Evolutionary conservation across 441 rosid species (phyloP).

Genomic region (Eutrema salsugineum): DNA sequence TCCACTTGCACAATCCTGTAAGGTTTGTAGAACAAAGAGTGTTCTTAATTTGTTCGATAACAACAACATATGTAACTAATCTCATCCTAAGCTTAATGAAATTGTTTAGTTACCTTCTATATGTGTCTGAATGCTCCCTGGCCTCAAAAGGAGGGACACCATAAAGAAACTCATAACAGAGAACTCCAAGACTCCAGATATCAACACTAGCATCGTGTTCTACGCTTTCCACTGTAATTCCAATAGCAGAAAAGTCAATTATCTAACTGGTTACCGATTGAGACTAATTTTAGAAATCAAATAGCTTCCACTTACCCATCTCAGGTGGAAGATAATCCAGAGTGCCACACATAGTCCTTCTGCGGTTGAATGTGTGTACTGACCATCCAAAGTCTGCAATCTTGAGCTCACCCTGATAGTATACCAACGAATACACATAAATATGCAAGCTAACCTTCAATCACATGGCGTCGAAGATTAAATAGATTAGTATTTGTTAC

Average conservation of each 20-base stretch:
- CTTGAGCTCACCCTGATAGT: conserved; percentile 84
- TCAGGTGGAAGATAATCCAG: conserved; percentile 96
- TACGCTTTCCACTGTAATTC: conserved; percentile 68
- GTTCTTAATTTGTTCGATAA: background rate
- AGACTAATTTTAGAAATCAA: background rate
- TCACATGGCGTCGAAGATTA: background rate
- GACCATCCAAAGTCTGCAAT: conserved; percentile 99
- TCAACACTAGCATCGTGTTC: conserved; percentile 96
- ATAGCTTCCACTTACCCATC: conserved; percentile 58
- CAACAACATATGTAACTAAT: background rate
- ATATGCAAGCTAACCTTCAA: background rate
- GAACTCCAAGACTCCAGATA: conserved; percentile 95
- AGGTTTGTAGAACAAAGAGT: background rate
- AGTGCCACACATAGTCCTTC: conserved; percentile 95
- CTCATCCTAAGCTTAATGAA: background rate
- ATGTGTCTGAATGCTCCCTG: conserved; percentile 89
- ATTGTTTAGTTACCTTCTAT: conserved; percentile 58
- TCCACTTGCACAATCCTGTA: conserved; percentile 94
- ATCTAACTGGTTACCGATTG: background rate
- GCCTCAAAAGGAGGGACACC: conserved; percentile 97
- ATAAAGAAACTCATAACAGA: conserved; percentile 88
- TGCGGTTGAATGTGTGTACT: conserved; percentile 89
- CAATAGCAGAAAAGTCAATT: background rate
- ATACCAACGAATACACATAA: background rate
- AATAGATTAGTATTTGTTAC: background rate